Evolutionary conservation across 108 stramenopile genomes (phyloP), one percentile per base, ranked within the genome.

Genomic region (Fragilaria radians): DNA sequence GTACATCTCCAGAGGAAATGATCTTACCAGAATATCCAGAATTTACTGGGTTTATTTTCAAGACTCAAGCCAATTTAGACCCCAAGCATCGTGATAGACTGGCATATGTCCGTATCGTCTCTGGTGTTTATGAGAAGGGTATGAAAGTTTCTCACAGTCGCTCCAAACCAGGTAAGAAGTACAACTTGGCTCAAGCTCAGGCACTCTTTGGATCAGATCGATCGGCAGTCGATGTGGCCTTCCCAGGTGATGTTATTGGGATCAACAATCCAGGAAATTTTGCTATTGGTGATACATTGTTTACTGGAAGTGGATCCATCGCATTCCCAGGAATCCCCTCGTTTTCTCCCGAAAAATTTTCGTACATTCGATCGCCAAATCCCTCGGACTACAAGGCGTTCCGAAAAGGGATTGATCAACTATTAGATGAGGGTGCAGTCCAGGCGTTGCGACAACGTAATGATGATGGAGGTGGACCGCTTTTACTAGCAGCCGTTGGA

Each of bases 31-130:
- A 80, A 52, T 73, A 83, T 68, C 66, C 74, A 42, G 95, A 97
- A 54, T 97, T 97, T 58, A 86, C 96, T 50, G 96, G 95, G 1
- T 95, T 93, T 66, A 76, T 96, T 26, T 97, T 97, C 78, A 97
- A 97, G 72, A 94, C 94, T 27, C 96, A 97, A 62, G 96, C 96
- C 53, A 97, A 97, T 71, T 66, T 97, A 46, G 95, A 97, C 65
- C 96, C 96, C 3, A 91, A 94, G 46, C 96, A 97, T 70, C 80
- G 96, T 32, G 96, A 97, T 79, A 73, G 96, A 28, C 61, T 97
- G 54, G 95, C 96, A 14, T 97, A 94, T 68, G 77, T 97, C 17
- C 73, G 96, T 5, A 75, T 97, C 25, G 87, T 94, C 0, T 89
- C 88, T 2, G 96, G 96, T 7, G 69, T 67, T 5, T 97, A 87